A percentile compares a stretch with the other conserved stretches of the same genome.
phyloP scores from a whole-genome alignment of 1,139 yeast genomes.

The Groenewaldozyma auringiensis region DNA sequence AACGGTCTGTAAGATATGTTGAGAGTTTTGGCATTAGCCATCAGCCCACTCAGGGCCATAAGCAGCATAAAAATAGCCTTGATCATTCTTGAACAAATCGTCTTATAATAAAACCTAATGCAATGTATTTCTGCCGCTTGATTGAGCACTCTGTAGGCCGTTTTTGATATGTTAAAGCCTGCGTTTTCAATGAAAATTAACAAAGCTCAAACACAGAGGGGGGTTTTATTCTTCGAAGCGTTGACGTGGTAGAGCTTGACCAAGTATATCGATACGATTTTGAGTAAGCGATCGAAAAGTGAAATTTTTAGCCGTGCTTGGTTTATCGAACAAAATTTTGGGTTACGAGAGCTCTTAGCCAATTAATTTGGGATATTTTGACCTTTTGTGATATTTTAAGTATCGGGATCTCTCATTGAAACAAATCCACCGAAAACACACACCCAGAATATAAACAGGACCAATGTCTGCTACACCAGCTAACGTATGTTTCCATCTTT shows the following conservation, averaged over 20 bases:
- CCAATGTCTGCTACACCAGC: neutral
- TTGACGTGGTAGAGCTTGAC: too few species aligned
- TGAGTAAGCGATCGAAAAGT: too few species aligned
- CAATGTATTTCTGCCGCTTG: too few species aligned
- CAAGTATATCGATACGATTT: too few species aligned
- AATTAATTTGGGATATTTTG: neutral
- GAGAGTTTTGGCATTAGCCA: neutral
- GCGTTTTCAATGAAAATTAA: too few species aligned
- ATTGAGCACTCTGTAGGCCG: too few species aligned
- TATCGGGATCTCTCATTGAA: neutral
- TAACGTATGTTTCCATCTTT: neutral
- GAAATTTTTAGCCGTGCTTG: neutral
- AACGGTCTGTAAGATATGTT: neutral
- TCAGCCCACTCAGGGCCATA: neutral
- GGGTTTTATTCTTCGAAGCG: too few species aligned
- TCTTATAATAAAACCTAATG: too few species aligned
- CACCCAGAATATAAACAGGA: neutral
- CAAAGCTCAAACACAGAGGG: too few species aligned
- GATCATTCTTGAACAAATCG: neutral
- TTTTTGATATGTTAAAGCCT: too few species aligned
- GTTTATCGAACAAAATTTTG: neutral
- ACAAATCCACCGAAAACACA: neutral
- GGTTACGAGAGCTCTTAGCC: too few species aligned
- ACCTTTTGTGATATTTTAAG: neutral
- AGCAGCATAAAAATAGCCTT: neutral